phyloP scores from a whole-genome alignment of 148 eudicot genomes.

The Chenopodium berlandieri region DNA sequence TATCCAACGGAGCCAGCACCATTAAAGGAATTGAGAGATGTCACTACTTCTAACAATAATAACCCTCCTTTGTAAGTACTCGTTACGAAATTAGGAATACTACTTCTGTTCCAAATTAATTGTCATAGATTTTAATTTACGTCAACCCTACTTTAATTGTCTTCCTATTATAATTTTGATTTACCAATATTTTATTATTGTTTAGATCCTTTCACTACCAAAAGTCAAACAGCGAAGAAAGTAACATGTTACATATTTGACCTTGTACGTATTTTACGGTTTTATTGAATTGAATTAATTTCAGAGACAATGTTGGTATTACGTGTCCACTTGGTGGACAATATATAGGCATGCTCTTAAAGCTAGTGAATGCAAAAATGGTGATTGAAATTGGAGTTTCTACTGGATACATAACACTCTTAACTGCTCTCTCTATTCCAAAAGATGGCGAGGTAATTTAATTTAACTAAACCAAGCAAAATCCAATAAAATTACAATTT shows the following conservation, averaged over 20 bases:
- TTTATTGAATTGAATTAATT: neutral
- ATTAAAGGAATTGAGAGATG: neutral
- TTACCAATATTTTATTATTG: too few relatives aligned
- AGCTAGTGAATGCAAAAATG: constrained; percentile 41
- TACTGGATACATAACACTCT: constrained; percentile 40
- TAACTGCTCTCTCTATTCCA: constrained; percentile 32
- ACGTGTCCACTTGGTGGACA: neutral
- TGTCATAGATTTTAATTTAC: too few relatives aligned
- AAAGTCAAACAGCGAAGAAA: too few relatives aligned
- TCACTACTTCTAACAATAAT: neutral
- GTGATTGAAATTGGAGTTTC: constrained; percentile 49
- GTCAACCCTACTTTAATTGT: too few relatives aligned
- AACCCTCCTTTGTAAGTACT: neutral
- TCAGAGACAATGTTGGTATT: neutral
- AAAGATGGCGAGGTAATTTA: constrained; percentile 43
- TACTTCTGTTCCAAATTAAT: too few relatives aligned
- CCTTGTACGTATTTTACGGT: too few relatives aligned
- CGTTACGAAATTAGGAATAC: too few relatives aligned
- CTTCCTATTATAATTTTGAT: too few relatives aligned
- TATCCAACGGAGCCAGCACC: neutral
- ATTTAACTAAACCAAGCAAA: neutral
- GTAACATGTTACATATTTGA: too few relatives aligned
- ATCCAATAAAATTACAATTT: neutral
- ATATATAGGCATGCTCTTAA: constrained; percentile 18
- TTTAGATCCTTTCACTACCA: too few relatives aligned